Conservation (phyloP, 129 eudicot species). For the Rutidosis leptorrhynchoides region DNA sequence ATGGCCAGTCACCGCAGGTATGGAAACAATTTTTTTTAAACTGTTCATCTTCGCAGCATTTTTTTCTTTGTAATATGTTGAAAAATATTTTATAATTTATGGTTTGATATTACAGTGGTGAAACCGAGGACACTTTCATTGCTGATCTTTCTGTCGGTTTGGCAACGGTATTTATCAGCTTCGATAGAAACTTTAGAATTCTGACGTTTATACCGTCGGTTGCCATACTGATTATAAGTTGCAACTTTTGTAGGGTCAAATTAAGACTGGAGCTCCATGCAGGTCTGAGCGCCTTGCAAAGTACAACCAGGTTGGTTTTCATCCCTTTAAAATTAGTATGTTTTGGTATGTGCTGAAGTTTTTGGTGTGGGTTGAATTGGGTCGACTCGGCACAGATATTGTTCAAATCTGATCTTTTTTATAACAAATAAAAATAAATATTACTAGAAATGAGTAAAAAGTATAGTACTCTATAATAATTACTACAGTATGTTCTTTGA, state of each 20-base stretch:
- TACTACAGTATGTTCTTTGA: no score
- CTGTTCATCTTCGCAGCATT: no score
- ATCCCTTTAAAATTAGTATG: background rate
- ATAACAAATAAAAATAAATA: no score
- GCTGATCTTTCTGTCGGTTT: constrained; percentile 80
- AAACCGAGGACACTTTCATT: constrained; percentile 73
- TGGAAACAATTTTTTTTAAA: background rate
- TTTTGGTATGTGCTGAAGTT: no score
- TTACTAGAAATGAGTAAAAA: no score
- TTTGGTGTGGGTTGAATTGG: no score
- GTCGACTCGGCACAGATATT: no score
- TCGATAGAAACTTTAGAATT: background rate
- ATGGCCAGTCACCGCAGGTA: constrained; percentile 48
- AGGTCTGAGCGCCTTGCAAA: constrained; percentile 74
- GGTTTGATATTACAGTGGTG: constrained; percentile 45
- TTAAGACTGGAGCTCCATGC: constrained; percentile 86
- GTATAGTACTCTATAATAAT: no score
- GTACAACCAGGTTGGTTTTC: constrained; percentile 62
- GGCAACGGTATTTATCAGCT: constrained; percentile 51
- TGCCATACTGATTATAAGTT: background rate
- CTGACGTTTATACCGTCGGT: background rate
- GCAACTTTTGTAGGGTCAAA: constrained; percentile 53
- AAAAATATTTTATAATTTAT: background rate
- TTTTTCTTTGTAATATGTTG: background rate
- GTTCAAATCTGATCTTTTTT: no score